phyloP scores from a whole-genome alignment of 2,329 filamentous ascomycete species.

The Ascochyta clinopodiicola region DNA sequence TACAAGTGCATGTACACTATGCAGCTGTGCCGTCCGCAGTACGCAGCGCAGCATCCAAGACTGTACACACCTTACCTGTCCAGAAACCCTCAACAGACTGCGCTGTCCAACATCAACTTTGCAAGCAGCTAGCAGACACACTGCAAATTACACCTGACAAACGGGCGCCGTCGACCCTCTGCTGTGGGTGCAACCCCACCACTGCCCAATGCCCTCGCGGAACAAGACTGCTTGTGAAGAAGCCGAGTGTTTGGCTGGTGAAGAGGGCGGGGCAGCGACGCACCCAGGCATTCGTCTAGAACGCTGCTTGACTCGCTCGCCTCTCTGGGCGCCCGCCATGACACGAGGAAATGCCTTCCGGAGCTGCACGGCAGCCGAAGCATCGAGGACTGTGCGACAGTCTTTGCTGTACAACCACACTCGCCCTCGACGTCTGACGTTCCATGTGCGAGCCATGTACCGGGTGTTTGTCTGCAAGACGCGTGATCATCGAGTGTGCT shows the following conservation, averaged over 20 bases:
- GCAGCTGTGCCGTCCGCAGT: not conserved
- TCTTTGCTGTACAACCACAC: constrained; percentile 15
- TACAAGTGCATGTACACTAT: not conserved
- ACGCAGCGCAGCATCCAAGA: not conserved
- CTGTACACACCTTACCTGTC: not conserved
- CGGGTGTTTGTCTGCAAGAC: constrained; percentile 2
- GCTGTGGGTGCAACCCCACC: constrained; percentile 16
- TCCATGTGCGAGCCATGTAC: constrained; percentile 12
- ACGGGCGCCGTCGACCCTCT: constrained; percentile 1
- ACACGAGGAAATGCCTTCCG: constrained; percentile 25
- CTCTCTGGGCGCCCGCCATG: constrained; percentile 22
- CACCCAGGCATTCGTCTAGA: constrained; percentile 28
- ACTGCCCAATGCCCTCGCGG: not conserved
- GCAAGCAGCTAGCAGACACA: constrained; percentile 1
- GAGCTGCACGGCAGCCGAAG: constrained; percentile 21
- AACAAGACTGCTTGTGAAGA: constrained; percentile 7
- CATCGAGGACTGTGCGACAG: constrained; percentile 23
- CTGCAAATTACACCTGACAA: constrained; percentile 8
- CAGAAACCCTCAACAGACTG: not conserved
- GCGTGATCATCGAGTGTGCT: not conserved
- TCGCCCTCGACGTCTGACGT: constrained; percentile 20
- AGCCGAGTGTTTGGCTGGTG: constrained; percentile 14
- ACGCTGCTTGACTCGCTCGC: constrained; percentile 31
- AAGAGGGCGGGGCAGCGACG: constrained; percentile 20
- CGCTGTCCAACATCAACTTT: constrained; percentile 5